These are phyloP conservation scores for Scheffersomyces ergatensis DNA, from an alignment of 805 yeast species.

Conservation along the genomic window DNA sequence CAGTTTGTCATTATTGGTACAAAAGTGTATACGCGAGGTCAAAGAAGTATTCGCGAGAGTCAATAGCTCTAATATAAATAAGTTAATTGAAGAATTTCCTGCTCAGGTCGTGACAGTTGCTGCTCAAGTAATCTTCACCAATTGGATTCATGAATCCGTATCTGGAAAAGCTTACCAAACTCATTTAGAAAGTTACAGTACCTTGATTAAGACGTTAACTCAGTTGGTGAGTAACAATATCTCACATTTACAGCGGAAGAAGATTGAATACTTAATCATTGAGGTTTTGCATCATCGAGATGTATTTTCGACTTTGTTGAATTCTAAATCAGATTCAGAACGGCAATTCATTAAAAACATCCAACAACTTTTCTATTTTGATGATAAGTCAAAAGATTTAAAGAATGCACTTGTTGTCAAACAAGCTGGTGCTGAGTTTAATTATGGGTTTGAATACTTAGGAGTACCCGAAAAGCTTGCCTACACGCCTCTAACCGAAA, in stretches of 20 bases:
- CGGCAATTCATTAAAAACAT: slow-evolving; percentile 44
- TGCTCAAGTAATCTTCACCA: slow-evolving; percentile 58
- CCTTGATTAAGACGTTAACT: slow-evolving; percentile 25
- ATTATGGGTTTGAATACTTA: slow-evolving; percentile 79
- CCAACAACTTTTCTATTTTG: slow-evolving; percentile 50
- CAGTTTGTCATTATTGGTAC: slow-evolving; percentile 42
- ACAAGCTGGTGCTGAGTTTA: slow-evolving; percentile 51
- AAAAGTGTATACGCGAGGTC: slow-evolving; percentile 21
- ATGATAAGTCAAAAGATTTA: slow-evolving; percentile 17
- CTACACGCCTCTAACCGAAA: slow-evolving; percentile 67
- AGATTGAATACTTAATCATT: slow-evolving; percentile 59
- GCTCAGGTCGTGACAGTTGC: slow-evolving; percentile 57
- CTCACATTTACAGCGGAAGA: slow-evolving; percentile 31
- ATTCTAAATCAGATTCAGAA: slow-evolving; percentile 7
- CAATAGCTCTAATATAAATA: slow-evolving; percentile 3
- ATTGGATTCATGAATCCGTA: slow-evolving; percentile 30
- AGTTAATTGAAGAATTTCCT: slow-evolving; percentile 44
- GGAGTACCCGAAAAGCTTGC: slow-evolving; percentile 76
- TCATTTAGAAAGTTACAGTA: slow-evolving; percentile 3
- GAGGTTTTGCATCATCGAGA: slow-evolving; percentile 64
- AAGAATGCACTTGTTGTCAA: slow-evolving; percentile 38
- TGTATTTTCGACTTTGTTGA: slow-evolving; percentile 18
- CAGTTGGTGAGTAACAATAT: slow-evolving; percentile 15
- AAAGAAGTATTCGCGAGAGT: slow-evolving; percentile 1
- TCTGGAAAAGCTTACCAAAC: slow-evolving; percentile 1